Evolutionary conservation across 2,329 filamentous ascomycete species (phyloP), one percentile per base, ranked within the genome.

Genomic region (Phialophora macrospora): DNA sequence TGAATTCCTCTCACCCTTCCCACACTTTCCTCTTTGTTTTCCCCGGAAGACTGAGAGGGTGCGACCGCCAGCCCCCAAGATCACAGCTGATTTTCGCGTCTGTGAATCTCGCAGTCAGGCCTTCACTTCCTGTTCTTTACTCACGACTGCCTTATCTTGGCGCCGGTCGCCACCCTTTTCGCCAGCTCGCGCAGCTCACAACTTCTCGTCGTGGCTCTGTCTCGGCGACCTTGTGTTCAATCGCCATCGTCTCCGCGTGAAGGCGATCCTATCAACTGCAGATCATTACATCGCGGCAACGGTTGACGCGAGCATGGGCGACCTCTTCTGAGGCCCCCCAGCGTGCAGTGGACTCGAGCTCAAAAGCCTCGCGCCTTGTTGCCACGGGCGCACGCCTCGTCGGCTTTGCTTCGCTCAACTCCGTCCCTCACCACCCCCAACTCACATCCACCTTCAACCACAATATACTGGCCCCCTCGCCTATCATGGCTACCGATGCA

Each of bases 401-500:
- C 60, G 63, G 62, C 22, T 30, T 38, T 57, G 48, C 46, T 32
- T 66, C 67, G 67, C 59, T 49, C 62, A 69, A 69, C 58, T 69
- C 67, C 65, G 67, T 58, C 54, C 48, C 62, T 63, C 56, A 61
- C 30, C 30, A 34, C 49, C 55, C 60, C 48, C 41, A 59, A 57
- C 28, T 51, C 61, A 66, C 61, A 51, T 41, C 46, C 26, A 54
- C 44, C 6, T 34, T 20, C 48, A 38, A 38, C 64, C 54, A 51
- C 55, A 52, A 64, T 17, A 59, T 44, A 46, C 55, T 49, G 22
- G 11, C 22, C 28, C 51, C 44, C 51, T 28, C 49, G 49, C 46
- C 60, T 56, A 61, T 52, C 64, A 68, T 71, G 69, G 65, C 69
- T 41, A 65, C 65, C 32, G 65, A 71, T 28, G 4, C 64, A 32